Evolutionary conservation across 768 basidiomycete species (phyloP).

Genomic region (Psilocybe tampanensis): DNA sequence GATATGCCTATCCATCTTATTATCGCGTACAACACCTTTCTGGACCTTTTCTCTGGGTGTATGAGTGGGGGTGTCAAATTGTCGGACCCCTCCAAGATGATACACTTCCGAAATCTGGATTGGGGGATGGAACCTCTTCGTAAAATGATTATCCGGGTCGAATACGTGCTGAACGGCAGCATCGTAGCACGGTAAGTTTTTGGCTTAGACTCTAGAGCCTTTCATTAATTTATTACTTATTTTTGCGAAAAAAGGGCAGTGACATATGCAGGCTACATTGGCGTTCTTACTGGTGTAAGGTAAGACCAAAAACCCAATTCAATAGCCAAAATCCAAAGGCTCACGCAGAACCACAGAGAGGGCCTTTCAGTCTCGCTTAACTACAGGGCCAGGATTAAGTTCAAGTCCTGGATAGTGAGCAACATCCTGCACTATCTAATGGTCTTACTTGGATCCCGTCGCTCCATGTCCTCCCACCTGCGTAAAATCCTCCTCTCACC

Average conservation of each 20-base stretch:
- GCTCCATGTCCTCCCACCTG: slow-evolving; percentile 34
- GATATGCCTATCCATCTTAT: slow-evolving; percentile 33
- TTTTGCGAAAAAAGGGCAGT: slow-evolving; percentile 25
- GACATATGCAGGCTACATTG: slow-evolving; percentile 42
- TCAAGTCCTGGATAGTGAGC: slow-evolving; percentile 24
- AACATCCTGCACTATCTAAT: slow-evolving; percentile 32
- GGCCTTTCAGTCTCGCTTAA: slow-evolving; percentile 41
- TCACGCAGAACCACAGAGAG: slow-evolving; percentile 16
- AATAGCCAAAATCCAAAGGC: neutral
- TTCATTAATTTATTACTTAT: neutral
- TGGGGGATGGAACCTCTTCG: slow-evolving; percentile 41
- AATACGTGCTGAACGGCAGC: slow-evolving; percentile 33
- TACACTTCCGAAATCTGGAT: slow-evolving; percentile 41
- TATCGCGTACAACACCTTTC: slow-evolving; percentile 41
- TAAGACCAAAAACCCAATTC: slow-evolving; percentile 2
- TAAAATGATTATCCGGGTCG: slow-evolving; percentile 33
- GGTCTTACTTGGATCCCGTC: slow-evolving; percentile 33
- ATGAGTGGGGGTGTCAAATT: slow-evolving; percentile 36
- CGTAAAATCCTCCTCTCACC: slow-evolving; percentile 33
- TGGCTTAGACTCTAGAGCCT: neutral
- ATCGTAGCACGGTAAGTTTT: slow-evolving; percentile 34
- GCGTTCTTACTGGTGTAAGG: slow-evolving; percentile 40
- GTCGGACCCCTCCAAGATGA: slow-evolving; percentile 17
- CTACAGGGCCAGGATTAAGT: slow-evolving; percentile 30
- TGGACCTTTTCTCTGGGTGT: slow-evolving; percentile 41